Base-by-base conservation (phyloP, 164 flowering plant genomes). In the Liquidambar formosana region DNA sequence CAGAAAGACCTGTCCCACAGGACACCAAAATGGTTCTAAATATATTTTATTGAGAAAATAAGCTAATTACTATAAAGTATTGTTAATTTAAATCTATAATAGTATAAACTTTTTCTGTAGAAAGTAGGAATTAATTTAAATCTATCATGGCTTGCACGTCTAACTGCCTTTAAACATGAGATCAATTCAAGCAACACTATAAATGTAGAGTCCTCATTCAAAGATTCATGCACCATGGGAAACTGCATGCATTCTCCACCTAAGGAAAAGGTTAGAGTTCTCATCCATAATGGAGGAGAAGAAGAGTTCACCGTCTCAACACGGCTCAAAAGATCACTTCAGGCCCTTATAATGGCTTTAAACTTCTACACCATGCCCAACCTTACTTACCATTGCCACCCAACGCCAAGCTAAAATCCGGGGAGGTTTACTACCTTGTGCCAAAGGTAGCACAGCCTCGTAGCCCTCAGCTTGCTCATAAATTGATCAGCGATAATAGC, bases 141-240 rank as follows among this genome's bases (percentile, higher is more conserved):
- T 6, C 19, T 49, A 14, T 61, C 53, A 71, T 77, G 80, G 80
- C 57, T 38, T 74, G 83, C 83, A 79, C 79, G 79, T 76, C 56
- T 4, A 56, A 53, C 28, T 65, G 68, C 68, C 64, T 41, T n/a
- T 46, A 23, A 67, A 48, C 21, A 25, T 71, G 57, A 51, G 46
- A 60, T 59, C 61, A 56, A 16, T 57, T 10, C 71, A 25, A 27
- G 27, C 23, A 25, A 25, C 14, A 63, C 28, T 52, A 54, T 75
- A 71, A 59, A 22, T 18, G 14, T 9, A 58, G 9, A 10, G 11
- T 51, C 18, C 43, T 13, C 16, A 10, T 66, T 56, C 61, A 38
- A 23, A 16, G 15, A 63, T 48, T 43, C 19, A 52, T 22, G 58
- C 27, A 64, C 66, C 28, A 85, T 83, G 89, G 86, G 87, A 15